A percentile compares a stretch with the other conserved stretches of the same genome.
Evolutionary conservation across 139 green algal species (phyloP).

Genomic region (Picochlorum sp.): DNA sequence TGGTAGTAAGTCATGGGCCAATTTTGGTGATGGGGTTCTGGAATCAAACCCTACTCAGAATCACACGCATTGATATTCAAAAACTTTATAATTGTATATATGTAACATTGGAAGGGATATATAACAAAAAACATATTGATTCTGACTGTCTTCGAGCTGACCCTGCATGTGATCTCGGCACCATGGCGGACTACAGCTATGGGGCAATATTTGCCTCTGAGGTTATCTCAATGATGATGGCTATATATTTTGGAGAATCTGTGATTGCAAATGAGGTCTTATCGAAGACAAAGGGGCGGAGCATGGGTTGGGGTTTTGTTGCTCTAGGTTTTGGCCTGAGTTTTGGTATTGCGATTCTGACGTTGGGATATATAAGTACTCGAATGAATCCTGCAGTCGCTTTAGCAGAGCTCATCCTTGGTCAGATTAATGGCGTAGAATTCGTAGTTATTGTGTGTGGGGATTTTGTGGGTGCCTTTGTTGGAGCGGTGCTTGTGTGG

Average conservation of each 20-base stretch:
- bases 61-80: too few relatives aligned
- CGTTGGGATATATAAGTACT: constrained; percentile 19
- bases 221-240: background rate
- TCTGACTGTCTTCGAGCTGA: too few relatives aligned
- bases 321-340: constrained; percentile 24
- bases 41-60: too few relatives aligned
- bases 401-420: constrained; percentile 20
- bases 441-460: constrained; percentile 25
- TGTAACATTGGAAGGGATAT: too few relatives aligned
- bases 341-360: constrained; percentile 22
- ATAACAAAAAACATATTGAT: too few relatives aligned
- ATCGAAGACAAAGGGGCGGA: constrained; percentile 15
- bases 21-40: too few relatives aligned
- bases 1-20: too few relatives aligned
- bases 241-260: constrained; percentile 27
- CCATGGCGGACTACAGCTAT: constrained; percentile 6
- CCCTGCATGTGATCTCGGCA: too few relatives aligned
- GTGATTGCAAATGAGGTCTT: constrained; percentile 35
- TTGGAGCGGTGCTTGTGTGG: constrained; percentile 50
- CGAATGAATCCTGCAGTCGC: constrained; percentile 25
- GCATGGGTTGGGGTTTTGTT: constrained; percentile 22
- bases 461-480: constrained; percentile 41
- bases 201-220: constrained; percentile 14
- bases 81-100: too few relatives aligned
- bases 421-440: constrained; percentile 1